Evolutionary conservation across 257 asterid genomes (phyloP).

Genomic region (Petunia axillaris): DNA sequence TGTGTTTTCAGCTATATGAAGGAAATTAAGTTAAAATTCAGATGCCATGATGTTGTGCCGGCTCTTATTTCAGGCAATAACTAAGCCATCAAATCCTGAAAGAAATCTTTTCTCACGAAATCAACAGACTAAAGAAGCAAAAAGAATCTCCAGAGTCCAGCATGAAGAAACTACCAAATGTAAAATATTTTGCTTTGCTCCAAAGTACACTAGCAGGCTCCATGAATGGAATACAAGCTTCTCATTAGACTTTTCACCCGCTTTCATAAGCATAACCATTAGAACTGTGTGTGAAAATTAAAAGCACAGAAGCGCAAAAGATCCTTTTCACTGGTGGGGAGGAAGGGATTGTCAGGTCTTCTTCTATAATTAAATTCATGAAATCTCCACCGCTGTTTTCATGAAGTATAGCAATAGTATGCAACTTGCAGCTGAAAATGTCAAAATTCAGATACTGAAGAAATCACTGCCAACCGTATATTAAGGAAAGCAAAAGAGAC

Average conservation of each 20-base stretch:
- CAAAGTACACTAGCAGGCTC: background rate
- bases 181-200: background rate
- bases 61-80: background rate
- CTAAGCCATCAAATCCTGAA: background rate
- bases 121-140: background rate
- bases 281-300: background rate
- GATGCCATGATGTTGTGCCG: background rate
- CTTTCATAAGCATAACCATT: background rate
- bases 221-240: constrained; percentile 3
- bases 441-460: constrained; percentile 7
- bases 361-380: constrained; percentile 3
- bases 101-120: background rate
- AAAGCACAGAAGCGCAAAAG: constrained; percentile 19
- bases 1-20: constrained; percentile 2
- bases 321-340: constrained; percentile 7
- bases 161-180: background rate
- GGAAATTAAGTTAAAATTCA: background rate
- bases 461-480: constrained; percentile 5
- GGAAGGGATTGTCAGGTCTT: background rate
- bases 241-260: background rate
- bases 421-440: background rate
- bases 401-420: constrained; percentile 3
- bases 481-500: constrained; percentile 1
- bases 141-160: background rate
- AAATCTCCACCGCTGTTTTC: background rate